phyloP scores from a whole-genome alignment of 1,139 yeast genomes.

The Nadsonia starkeyi-henricii region DNA sequence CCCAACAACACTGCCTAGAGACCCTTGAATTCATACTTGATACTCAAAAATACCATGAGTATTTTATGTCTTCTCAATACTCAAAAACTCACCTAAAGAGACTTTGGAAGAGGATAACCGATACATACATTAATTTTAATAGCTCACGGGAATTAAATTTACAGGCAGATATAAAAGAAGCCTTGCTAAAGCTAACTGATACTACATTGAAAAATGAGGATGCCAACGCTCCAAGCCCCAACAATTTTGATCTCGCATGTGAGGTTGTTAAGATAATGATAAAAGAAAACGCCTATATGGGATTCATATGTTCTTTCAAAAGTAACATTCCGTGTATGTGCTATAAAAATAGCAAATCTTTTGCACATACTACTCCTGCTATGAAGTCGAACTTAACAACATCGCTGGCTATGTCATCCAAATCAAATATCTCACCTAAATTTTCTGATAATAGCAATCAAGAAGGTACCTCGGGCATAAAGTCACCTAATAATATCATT shows the following conservation, averaged over 20 bases:
- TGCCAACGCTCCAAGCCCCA: neutral
- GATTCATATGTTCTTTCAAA: neutral
- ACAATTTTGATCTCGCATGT: neutral
- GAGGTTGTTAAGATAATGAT: neutral
- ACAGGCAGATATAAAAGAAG: neutral
- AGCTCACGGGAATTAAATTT: neutral
- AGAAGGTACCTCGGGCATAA: too few relatives aligned
- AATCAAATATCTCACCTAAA: too few relatives aligned
- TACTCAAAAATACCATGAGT: conserved; percentile 15
- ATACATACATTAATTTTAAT: neutral
- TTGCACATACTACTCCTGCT: too few relatives aligned
- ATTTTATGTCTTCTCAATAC: neutral
- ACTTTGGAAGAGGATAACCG: neutral
- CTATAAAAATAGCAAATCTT: too few relatives aligned
- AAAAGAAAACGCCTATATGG: neutral
- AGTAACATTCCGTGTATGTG: neutral
- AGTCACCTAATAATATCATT: too few relatives aligned
- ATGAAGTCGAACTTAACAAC: neutral
- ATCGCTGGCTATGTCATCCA: neutral
- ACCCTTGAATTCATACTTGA: conserved; percentile 23
- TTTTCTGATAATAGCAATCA: too few relatives aligned
- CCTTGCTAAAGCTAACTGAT: neutral
- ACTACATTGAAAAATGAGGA: neutral
- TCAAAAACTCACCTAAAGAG: neutral
- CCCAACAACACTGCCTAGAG: conserved; percentile 23